Percentiles rank a stretch among this genome's conserved stretches.
phyloP scores from a whole-genome alignment of 202 grass and related monocot species.

The Thinopyrum obtusiflorum region DNA sequence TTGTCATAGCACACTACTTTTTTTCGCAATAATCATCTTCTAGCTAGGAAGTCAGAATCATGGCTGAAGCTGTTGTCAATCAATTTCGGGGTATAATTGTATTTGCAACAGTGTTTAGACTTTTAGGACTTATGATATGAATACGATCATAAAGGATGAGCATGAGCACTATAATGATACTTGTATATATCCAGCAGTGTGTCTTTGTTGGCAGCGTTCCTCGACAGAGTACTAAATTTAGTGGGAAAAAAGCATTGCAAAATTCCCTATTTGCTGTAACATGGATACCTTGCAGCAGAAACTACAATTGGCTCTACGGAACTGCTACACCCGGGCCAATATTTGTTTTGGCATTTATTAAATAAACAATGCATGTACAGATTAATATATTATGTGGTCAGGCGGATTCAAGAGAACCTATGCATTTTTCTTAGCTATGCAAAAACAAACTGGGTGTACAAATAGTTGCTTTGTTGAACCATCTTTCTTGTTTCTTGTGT shows the following conservation, averaged over 20 bases:
- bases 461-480: not conserved
- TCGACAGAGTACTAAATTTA: not conserved
- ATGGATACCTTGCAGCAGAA: not conserved
- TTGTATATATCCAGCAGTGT: not conserved
- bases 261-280: constrained; percentile 1
- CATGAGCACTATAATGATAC: not conserved
- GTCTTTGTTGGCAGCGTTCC: not conserved
- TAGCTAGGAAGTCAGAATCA: not conserved
- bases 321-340: not conserved
- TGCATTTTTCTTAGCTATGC: not conserved
- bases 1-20: too few relatives aligned
- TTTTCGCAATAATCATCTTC: not conserved
- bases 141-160: not conserved
- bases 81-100: not conserved
- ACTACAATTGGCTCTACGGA: not conserved
- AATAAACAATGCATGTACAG: not conserved
- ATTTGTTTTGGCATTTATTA: not conserved
- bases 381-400: not conserved
- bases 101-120: not conserved
- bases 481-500: not conserved
- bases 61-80: not conserved
- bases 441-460: not conserved
- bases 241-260: not conserved
- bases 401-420: too few relatives aligned
- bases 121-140: not conserved